Base-by-base conservation (phyloP, 176 grass and related monocot genomes). In the Otatea glauca region DNA sequence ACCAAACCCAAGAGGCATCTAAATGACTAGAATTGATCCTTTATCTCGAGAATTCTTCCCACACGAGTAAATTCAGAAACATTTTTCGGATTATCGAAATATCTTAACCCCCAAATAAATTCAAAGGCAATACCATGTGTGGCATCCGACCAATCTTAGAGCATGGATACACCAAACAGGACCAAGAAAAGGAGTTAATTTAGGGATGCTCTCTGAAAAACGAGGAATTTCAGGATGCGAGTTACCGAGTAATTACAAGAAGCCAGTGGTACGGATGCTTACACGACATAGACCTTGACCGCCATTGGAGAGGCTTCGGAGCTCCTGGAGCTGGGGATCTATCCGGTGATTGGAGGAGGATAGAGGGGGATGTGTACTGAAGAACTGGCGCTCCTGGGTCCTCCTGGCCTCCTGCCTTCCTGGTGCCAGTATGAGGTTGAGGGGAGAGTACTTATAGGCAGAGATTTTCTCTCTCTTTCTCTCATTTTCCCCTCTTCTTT, bases 271-370 rank as follows among this genome's bases (percentile, higher is more conserved):
- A 51, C 23, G 11, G 77, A 70, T 81, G 67, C 94, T 93, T 94
- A 97, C 94, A 97, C 91, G 44, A 97, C 78, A 84, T 97, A 97
- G 74, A 97, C 70, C 88, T 94, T 97, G 65, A 74, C 81, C 55
- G 91, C 89, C 94, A 97, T 97, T 82, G 88, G 79, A 82, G 87
- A 84, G n/a, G 66, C 16, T 35, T 68, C 72, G 81, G 66, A 84
- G 77, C 78, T 79, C 72, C 68, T 56, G 29, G 34, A 39, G 65
- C 70, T 53, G 74, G 78, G 49, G 84, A 86, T 93, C 74, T 81
- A 86, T 88, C 82, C 77, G 86, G 63, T 1, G 55, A 38, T 18
- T 10, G 77, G 44, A 42, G 20, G n/a, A 20, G 16, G 27, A n/a
- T n/a, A 9, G 72, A 20, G 0, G 9, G 50, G 63, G 4, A 15